A percentile compares a stretch with the other conserved stretches of the same genome.
These are phyloP conservation scores for Cordyceps tenuipes DNA, from an alignment of 2,329 filamentous ascomycete species.

Conservation along the genomic window DNA sequence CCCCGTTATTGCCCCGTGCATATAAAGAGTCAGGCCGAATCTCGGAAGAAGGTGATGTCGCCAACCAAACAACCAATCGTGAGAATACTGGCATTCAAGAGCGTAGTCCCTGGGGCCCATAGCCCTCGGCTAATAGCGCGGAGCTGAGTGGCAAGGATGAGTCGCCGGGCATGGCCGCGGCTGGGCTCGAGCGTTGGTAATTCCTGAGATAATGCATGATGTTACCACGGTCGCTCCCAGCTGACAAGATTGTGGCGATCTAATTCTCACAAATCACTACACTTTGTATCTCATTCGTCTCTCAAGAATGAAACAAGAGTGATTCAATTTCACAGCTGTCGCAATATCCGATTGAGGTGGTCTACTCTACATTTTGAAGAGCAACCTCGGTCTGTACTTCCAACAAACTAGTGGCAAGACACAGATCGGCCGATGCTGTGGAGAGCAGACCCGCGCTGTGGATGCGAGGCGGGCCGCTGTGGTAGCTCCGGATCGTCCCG, in stretches of 20 bases:
- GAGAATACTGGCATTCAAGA: neutral
- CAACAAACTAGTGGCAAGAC: neutral
- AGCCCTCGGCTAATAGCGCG: too few relatives aligned
- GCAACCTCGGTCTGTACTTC: neutral
- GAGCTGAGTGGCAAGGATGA: neutral
- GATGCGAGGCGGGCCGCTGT: too few relatives aligned
- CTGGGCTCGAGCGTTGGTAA: neutral
- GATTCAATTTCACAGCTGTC: neutral
- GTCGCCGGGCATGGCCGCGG: neutral
- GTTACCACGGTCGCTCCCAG: neutral
- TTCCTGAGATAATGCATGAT: neutral
- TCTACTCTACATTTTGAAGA: neutral
- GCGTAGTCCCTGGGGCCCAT: neutral
- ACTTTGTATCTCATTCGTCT: neutral
- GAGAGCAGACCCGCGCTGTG: too few relatives aligned
- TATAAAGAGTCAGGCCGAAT: neutral
- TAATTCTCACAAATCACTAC: neutral
- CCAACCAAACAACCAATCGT: neutral
- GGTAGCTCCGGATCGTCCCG: too few relatives aligned
- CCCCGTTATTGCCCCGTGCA: neutral
- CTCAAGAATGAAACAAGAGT: neutral
- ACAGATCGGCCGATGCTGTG: too few relatives aligned
- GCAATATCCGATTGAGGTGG: neutral
- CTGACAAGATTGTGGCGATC: neutral
- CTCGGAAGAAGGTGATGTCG: neutral